Base-by-base conservation (phyloP, 495 filamentous ascomycete genomes). In the Penicillium pancosmium region DNA sequence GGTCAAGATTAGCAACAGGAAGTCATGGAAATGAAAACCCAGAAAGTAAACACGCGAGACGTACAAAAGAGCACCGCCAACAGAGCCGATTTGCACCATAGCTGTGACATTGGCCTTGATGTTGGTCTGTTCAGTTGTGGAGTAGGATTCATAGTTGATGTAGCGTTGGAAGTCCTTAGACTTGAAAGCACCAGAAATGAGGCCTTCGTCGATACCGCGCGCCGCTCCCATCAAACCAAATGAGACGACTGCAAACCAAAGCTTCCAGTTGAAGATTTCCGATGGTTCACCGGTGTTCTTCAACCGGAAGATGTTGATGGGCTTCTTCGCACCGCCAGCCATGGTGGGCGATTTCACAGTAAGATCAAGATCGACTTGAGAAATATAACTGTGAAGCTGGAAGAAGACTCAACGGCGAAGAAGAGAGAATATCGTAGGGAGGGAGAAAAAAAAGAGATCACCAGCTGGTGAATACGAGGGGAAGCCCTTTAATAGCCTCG, bases 211-310 rank as follows among this genome's bases (percentile, higher is more conserved):
- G n/a, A 91, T 66, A 57, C 77, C 77, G 8, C 77, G 70, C 15
- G 88, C 88, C 25, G 88, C 87, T 52, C 87, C 87, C 71, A 90
- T 83, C 11, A 89, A 81, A 25, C 85, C 86, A 47, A 89, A 88
- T 0, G 85, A 86, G 59, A 86, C 31, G 23, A 89, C 86, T 16
- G 86, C 83, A 57, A 88, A 84, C 82, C 83, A 86, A 63, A 89
- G 71, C 33, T 80, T 69, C 84, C 84, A 86, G 65, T 89, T 89
- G 70, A 87, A 84, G 52, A 84, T 68, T 48, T 82, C 72, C 43
- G 79, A 80, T 3, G 86, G 85, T 51, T 86, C 83, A 33, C 74
- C 75, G 18, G 77, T 62, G 50, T 80, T 71, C 57, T 78, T 81
- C 49, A 88, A 68, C 54, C 75, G 82, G 74, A 88, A 89, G 72